Evolutionary conservation across 805 yeast species (phyloP), one percentile per base, ranked within the genome.

Genomic region (Candida manassasensis): DNA sequence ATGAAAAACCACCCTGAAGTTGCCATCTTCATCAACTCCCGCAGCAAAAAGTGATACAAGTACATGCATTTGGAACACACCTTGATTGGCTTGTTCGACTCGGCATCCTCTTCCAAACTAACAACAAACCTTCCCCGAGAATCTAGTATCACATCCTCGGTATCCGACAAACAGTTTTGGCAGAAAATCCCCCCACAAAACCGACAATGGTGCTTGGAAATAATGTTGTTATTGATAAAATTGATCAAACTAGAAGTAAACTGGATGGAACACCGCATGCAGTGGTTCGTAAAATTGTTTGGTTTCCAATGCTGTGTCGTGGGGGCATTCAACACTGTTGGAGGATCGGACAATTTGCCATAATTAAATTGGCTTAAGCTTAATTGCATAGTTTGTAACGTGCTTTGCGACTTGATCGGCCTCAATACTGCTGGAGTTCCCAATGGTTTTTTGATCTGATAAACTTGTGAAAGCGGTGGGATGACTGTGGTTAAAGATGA

Each of bases 251-350:
- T 18, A n/a, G 53, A 52, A 28, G 61, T 55, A 40, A 66, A 64
- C 7, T 48, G 46, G 21, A 52, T 53, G 39, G 64, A 61, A 40
- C 72, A 66, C 38, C 56, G 57, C 63, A 61, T 53, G 51, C 81
- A 75, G 33, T 56, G 55, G 35, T 50, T 43, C n/a, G 68, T 50
- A 35, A 49, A 52, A 29, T 45, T 48, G 50, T 75, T 68, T 14
- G 74, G 69, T 41, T 66, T 66, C 81, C 81, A 75, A 49, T 73
- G 79, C 10, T 53, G 49, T 35, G 67, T 77, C 7, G 74, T 68
- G 11, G 79, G 79, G 39, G 10, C 34, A 25, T 13, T 13, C 22
- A 26, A 24, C 17, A 15, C 21, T 12, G 15, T 21, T 16, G 17
- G 37, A 21, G 21, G 25, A 12, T 21, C 34, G 12, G 26, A 7